Evolutionary conservation across 1,284 basidiomycete genomes (phyloP).

Genomic region (Malassezia furfur): DNA sequence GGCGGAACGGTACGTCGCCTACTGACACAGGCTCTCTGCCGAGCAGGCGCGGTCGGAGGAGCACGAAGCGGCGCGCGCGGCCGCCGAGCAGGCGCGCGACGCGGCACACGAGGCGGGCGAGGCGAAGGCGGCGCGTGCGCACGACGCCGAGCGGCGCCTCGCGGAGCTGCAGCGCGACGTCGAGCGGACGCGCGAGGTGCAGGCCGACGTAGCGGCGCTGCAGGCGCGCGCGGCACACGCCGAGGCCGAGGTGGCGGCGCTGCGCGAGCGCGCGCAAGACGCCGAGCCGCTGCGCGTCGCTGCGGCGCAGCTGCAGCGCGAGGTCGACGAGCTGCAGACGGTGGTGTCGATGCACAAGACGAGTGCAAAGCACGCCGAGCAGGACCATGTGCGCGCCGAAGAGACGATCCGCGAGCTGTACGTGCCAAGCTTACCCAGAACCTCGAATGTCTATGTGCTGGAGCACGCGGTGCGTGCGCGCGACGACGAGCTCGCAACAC

Average conservation of each 20-base stretch:
- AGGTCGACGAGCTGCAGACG: conserved; percentile 13
- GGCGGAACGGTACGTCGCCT: neutral
- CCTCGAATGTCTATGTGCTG: neutral
- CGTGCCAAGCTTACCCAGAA: neutral
- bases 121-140: neutral
- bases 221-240: conserved; percentile 1
- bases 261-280: conserved; percentile 9
- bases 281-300: conserved; percentile 8
- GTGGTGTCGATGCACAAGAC: conserved; percentile 15
- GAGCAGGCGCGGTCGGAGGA: neutral
- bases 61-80: neutral
- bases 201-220: conserved; percentile 3
- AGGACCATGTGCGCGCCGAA: conserved; percentile 5
- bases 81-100: neutral
- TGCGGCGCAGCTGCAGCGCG: conserved; percentile 1
- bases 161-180: conserved; percentile 8
- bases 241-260: neutral
- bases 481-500: neutral
- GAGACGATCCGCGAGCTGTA: conserved; percentile 3
- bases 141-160: conserved; percentile 8
- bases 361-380: conserved; percentile 8
- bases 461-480: conserved; percentile 11
- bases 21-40: neutral
- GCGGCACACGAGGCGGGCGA: neutral
- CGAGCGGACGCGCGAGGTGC: conserved; percentile 15